A percentile compares a stretch with the other conserved stretches of the same genome.
phyloP scores from a whole-genome alignment of 1,284 basidiomycete species.

The Microbotryum saponariae region DNA sequence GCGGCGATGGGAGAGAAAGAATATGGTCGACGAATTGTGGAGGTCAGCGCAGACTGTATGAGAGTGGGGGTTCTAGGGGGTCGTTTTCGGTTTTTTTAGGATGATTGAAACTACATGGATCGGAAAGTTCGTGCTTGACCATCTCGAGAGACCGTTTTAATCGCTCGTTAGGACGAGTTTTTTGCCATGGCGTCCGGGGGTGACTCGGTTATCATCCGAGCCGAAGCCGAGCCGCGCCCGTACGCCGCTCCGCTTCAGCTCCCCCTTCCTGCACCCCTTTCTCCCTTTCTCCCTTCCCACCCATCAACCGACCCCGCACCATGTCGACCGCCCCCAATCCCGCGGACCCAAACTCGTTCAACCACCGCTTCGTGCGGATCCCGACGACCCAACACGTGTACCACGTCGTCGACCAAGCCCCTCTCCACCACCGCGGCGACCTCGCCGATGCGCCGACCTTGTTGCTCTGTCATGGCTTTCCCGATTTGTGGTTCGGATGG shows the following conservation, averaged over 20 bases:
- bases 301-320: background rate
- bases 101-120: too few relatives aligned
- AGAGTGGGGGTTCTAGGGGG: too few relatives aligned
- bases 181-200: too few relatives aligned
- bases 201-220: too few relatives aligned
- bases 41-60: background rate
- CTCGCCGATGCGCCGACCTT: constrained; percentile 18
- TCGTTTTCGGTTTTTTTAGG: too few relatives aligned
- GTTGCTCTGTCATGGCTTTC: constrained; percentile 30
- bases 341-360: constrained; percentile 11
- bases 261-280: too few relatives aligned
- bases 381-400: constrained; percentile 18
- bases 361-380: constrained; percentile 17
- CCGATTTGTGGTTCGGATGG: constrained; percentile 32
- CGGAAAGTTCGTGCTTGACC: too few relatives aligned
- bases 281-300: background rate
- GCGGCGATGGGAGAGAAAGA: constrained; percentile 62
- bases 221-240: too few relatives aligned
- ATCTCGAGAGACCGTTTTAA: too few relatives aligned
- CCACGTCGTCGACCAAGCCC: constrained; percentile 27
- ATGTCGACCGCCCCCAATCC: constrained; percentile 5
- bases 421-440: constrained; percentile 3
- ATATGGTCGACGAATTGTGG: constrained; percentile 33
- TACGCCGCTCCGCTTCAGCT: too few relatives aligned
- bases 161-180: too few relatives aligned